Evolutionary conservation across 164 flowering plant genomes (phyloP).

Genomic region (Annona squamosa): DNA sequence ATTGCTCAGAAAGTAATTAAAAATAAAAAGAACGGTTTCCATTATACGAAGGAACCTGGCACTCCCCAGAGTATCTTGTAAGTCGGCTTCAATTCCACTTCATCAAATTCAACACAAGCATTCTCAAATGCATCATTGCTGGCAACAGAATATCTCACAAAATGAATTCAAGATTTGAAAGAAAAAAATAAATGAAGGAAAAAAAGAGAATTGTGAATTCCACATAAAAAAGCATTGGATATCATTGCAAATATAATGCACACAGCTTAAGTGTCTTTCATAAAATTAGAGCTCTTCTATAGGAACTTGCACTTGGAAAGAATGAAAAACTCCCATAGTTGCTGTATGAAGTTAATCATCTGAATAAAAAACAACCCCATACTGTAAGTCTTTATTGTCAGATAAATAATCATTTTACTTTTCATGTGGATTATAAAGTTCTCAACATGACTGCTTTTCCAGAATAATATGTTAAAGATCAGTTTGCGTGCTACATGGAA

Average conservation of each 20-base stretch:
- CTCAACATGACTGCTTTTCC: too few species aligned
- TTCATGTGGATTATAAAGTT: too few species aligned
- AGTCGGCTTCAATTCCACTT: constrained; percentile 79
- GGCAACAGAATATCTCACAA: constrained; percentile 17
- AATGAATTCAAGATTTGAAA: not conserved
- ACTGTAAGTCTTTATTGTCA: too few species aligned
- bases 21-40: not conserved
- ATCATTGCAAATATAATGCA: not conserved
- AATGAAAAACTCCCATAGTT: too few species aligned
- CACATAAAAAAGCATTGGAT: not conserved
- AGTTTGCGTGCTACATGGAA: too few species aligned
- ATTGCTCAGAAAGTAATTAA: too few species aligned
- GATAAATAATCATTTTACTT: too few species aligned
- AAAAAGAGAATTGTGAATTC: not conserved
- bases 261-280: not conserved
- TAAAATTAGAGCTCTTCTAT: too few species aligned
- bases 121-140: constrained; percentile 79
- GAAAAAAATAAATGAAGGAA: not conserved
- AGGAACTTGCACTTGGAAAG: too few species aligned
- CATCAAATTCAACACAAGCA: constrained; percentile 98
- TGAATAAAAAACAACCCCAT: too few species aligned
- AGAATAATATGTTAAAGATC: too few species aligned
- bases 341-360: too few species aligned
- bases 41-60: constrained; percentile 53
- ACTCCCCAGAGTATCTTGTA: constrained; percentile 91